Percentiles rank a stretch among this genome's conserved stretches.
These are phyloP conservation scores for Ceratobasidium sp. DNA, from an alignment of 1,284 basidiomycete species.

Conservation along the genomic window DNA sequence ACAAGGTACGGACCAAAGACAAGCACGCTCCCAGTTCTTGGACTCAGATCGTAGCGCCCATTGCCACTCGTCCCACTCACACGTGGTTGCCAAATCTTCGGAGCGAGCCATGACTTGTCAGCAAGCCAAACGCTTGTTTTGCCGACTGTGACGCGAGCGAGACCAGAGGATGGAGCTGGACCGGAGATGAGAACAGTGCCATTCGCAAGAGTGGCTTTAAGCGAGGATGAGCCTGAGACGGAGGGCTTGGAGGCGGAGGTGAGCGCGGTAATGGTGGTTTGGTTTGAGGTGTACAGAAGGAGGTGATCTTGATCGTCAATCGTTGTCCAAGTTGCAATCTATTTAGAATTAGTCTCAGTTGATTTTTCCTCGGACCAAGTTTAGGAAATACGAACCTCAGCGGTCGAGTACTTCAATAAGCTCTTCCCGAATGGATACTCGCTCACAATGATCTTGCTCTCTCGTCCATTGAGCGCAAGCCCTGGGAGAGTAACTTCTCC, in stretches of 20 bases:
- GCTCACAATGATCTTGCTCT: conserved; percentile 33
- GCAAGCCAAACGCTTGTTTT: conserved; percentile 30
- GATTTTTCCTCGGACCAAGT: background rate
- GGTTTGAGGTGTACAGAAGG: conserved; percentile 59
- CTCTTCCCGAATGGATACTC: conserved; percentile 42
- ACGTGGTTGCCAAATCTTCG: conserved; percentile 26
- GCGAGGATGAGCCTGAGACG: conserved; percentile 46
- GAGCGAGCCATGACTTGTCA: conserved; percentile 35
- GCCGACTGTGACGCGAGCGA: conserved; percentile 55
- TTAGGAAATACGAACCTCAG: conserved; percentile 22
- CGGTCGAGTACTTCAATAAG: conserved; percentile 27
- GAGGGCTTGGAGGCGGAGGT: conserved; percentile 1
- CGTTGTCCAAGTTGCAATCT: conserved; percentile 60
- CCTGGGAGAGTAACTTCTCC: conserved; percentile 1
- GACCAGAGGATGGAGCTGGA: conserved; percentile 54
- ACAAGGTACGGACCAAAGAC: conserved; percentile 50
- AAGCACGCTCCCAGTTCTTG: conserved; percentile 43
- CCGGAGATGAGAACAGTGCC: conserved; percentile 56
- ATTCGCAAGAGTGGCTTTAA: conserved; percentile 44
- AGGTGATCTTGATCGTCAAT: conserved; percentile 58
- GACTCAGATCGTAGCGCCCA: conserved; percentile 28
- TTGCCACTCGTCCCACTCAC: conserved; percentile 9
- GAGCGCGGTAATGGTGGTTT: conserved; percentile 53
- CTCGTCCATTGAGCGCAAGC: conserved; percentile 13
- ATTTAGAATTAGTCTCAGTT: background rate